These are phyloP conservation scores for Kalmusia sp. DNA, from an alignment of 2,329 filamentous ascomycete genomes.

Conservation along the genomic window DNA sequence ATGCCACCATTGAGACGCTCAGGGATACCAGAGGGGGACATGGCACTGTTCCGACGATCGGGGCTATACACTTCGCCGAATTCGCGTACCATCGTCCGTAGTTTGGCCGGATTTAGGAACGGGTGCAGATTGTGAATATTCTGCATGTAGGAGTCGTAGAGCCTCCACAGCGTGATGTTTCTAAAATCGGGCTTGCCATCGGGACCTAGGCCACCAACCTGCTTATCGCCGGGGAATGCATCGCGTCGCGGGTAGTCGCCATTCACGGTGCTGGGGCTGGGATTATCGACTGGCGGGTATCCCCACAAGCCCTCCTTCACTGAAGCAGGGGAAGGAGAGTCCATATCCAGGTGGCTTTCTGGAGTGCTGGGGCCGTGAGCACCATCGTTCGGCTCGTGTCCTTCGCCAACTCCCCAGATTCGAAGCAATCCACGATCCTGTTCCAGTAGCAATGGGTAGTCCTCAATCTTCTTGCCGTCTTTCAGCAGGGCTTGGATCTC, in stretches of 20 bases:
- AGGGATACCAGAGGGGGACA: constrained; percentile 31
- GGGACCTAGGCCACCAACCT: constrained; percentile 58
- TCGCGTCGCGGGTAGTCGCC: constrained; percentile 36
- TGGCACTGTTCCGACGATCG: constrained; percentile 25
- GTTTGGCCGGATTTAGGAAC: constrained; percentile 62
- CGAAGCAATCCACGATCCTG: constrained; percentile 75
- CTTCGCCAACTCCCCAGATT: constrained; percentile 81
- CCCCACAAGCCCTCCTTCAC: constrained; percentile 59
- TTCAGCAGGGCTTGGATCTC: constrained; percentile 69
- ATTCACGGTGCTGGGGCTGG: constrained; percentile 35
- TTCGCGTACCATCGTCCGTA: constrained; percentile 62
- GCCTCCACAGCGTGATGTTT: constrained; percentile 55
- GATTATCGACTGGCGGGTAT: constrained; percentile 49
- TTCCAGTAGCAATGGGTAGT: constrained; percentile 79
- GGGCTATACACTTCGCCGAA: constrained; percentile 45
- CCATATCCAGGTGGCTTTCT: constrained; percentile 47
- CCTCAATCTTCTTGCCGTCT: constrained; percentile 63
- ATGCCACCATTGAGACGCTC: constrained; percentile 32
- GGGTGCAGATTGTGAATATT: constrained; percentile 71
- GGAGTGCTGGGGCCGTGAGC: constrained; percentile 44
- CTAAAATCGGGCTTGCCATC: constrained; percentile 64
- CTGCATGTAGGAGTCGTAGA: constrained; percentile 63
- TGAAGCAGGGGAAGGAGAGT: constrained; percentile 50
- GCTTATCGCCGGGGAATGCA: too few relatives aligned
- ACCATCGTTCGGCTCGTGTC: constrained; percentile 64